A percentile compares a stretch with the other conserved stretches of the same genome.
These are phyloP conservation scores for Thermothelomyces thermophilus DNA, from an alignment of 2,329 filamentous ascomycete genomes.

Conservation along the genomic window DNA sequence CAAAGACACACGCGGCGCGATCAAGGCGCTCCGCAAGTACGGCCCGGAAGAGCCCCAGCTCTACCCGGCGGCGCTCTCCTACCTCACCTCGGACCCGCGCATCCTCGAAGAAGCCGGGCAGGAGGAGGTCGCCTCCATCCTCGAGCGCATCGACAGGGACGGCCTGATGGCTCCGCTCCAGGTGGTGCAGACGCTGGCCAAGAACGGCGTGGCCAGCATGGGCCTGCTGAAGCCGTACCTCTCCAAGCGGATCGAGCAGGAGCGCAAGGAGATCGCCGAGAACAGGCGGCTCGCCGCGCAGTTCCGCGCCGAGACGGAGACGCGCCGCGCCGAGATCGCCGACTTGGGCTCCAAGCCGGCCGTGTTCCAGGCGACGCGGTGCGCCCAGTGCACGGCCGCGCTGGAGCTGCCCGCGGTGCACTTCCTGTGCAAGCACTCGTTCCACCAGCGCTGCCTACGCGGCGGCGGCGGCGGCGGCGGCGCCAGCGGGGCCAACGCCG, in stretches of 20 bases:
- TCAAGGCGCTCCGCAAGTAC: constrained; percentile 85
- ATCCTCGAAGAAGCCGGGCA: constrained; percentile 78
- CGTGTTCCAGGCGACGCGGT: constrained; percentile 86
- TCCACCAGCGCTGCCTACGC: constrained; percentile 81
- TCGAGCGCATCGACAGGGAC: constrained; percentile 82
- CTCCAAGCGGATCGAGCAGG: constrained; percentile 77
- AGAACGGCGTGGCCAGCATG: constrained; percentile 76
- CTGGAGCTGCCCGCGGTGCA: constrained; percentile 88
- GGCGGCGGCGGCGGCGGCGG: constrained; percentile 29
- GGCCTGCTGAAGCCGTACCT: constrained; percentile 95
- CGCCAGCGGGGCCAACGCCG: not conserved
- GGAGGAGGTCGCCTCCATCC: constrained; percentile 71
- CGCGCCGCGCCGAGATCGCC: constrained; percentile 70
- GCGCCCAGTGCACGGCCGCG: constrained; percentile 69
- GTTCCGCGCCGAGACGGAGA: constrained; percentile 75
- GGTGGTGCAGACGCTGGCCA: constrained; percentile 83
- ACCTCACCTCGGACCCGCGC: constrained; percentile 78
- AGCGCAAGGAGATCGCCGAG: constrained; percentile 72
- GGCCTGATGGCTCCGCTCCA: constrained; percentile 92
- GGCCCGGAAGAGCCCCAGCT: constrained; percentile 84
- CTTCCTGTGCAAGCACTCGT: constrained; percentile 94
- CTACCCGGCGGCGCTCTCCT: constrained; percentile 85
- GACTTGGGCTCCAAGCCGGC: constrained; percentile 73
- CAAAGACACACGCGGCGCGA: constrained; percentile 83
- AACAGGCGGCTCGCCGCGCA: constrained; percentile 78